Evolutionary conservation across 257 asterid genomes (phyloP).

Genomic region (Nicotiana attenuata): DNA sequence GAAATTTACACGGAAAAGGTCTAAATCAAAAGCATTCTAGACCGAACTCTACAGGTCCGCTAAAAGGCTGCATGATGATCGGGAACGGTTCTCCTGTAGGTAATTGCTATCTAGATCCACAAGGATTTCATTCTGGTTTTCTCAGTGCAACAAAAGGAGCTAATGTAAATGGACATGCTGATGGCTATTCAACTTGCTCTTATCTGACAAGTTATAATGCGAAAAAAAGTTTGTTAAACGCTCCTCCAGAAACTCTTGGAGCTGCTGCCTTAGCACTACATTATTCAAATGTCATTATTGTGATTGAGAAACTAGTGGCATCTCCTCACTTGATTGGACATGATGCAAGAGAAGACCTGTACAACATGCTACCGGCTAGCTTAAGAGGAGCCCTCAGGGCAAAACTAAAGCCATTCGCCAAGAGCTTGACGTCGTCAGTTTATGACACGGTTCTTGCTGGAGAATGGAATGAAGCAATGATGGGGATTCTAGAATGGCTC

Average conservation of each 20-base stretch:
- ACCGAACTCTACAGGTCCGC: slow-evolving; percentile 28
- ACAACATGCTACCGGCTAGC: slow-evolving; percentile 77
- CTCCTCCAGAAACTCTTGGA: slow-evolving; percentile 77
- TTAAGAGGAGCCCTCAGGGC: slow-evolving; percentile 62
- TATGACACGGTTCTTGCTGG: slow-evolving; percentile 62
- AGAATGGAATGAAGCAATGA: slow-evolving; percentile 77
- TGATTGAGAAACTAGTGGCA: slow-evolving; percentile 70
- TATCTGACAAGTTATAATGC: slow-evolving; percentile 21
- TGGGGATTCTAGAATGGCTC: slow-evolving; percentile 67
- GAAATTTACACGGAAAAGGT: slow-evolving; percentile 26
- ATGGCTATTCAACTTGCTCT: slow-evolving; percentile 28
- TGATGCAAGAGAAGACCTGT: slow-evolving; percentile 79
- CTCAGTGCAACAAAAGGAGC: slow-evolving; percentile 13
- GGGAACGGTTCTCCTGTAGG: slow-evolving; percentile 29
- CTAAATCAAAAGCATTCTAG: slow-evolving; percentile 27
- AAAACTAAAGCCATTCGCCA: slow-evolving; percentile 68
- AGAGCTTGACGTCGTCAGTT: slow-evolving; percentile 43
- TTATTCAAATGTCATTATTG: slow-evolving; percentile 72
- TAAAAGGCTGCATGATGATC: slow-evolving; percentile 33
- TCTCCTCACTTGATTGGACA: slow-evolving; percentile 84
- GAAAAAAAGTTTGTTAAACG: slow-evolving; percentile 44
- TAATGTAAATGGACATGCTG: not conserved
- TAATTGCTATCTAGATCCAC: slow-evolving; percentile 21
- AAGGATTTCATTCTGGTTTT: slow-evolving; percentile 6
- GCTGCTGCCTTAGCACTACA: slow-evolving; percentile 82